phyloP scores from a whole-genome alignment of 139 green algal species.

The Microglena sp. region DNA sequence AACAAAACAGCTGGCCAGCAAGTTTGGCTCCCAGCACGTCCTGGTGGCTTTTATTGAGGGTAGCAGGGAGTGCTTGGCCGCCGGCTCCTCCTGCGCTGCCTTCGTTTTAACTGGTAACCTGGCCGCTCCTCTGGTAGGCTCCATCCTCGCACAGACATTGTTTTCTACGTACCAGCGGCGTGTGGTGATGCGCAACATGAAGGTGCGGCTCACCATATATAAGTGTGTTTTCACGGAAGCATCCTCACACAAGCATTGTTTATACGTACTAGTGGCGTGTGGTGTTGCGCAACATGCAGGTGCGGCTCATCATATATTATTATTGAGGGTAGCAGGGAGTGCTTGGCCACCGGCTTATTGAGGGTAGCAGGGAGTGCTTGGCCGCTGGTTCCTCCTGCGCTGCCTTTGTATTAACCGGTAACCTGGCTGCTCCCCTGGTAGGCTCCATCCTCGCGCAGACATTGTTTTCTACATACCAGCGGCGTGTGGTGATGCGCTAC shows the following conservation, averaged over 20 bases:
- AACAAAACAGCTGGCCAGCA: too few species aligned
- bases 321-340: too few species aligned
- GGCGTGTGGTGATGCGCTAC: background rate
- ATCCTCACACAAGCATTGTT: constrained; percentile 15
- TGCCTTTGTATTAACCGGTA: constrained; percentile 26
- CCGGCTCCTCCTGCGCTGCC: constrained; percentile 6
- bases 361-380: too few species aligned
- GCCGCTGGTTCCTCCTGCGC: constrained; percentile 9
- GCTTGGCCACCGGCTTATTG: too few species aligned
- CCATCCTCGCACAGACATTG: constrained; percentile 14
- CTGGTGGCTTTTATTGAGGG: too few species aligned
- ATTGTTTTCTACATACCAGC: constrained; percentile 11
- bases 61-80: too few species aligned
- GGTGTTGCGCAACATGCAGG: constrained; percentile 6
- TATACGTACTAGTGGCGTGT: constrained; percentile 6
- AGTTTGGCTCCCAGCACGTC: too few species aligned
- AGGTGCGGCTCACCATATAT: too few species aligned
- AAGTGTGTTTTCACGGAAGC: too few species aligned
- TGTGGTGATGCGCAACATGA: background rate
- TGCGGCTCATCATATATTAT: too few species aligned
- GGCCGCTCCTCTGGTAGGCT: constrained; percentile 21
- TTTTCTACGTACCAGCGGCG: constrained; percentile 10
- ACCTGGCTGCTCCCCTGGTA: constrained; percentile 29
- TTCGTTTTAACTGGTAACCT: constrained; percentile 34
- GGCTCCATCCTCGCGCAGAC: constrained; percentile 14